Evolutionary conservation across 805 yeast genomes (phyloP), one percentile per base, ranked within the genome.

Genomic region (Myxozyma sirexii): DNA sequence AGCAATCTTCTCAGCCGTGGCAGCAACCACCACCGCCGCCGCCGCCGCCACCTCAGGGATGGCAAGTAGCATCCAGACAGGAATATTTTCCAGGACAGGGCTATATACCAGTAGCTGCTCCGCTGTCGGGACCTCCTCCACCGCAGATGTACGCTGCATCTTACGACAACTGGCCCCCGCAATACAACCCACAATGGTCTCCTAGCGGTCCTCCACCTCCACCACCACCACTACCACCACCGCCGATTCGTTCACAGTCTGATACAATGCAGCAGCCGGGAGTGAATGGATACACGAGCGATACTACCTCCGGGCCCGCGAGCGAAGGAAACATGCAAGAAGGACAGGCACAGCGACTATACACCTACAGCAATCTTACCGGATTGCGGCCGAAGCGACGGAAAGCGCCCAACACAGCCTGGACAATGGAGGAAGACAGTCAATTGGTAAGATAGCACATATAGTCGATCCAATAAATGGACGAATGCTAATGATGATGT

Each of bases 341-440:
- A 17, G 10, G 17, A 15, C 42, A 17, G 21, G 19, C 42, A n/a
- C n/a, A n/a, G n/a, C n/a, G n/a, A n/a, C n/a, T n/a, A n/a, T n/a
- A n/a, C n/a, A n/a, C n/a, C n/a, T n/a, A n/a, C n/a, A n/a, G n/a
- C n/a, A n/a, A n/a, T n/a, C n/a, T n/a, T n/a, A n/a, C n/a, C n/a
- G n/a, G n/a, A n/a, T n/a, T n/a, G n/a, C 43, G 54, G 17, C 54
- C 45, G 17, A 57, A 57, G 45, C 37, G 62, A 33, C 49, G 66
- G 31, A 71, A 71, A 49, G 74, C 75, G 7, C 72, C 73, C 27
- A 72, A 72, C 49, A 61, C 71, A 19, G 68, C 68, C 19, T 72
- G 75, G 75, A 68, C 75, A 13, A 29, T 66, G 43, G 75, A 72
- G 38, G 75, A 72, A 42, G 75, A 72, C 52, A 65, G 69, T 37